A percentile compares a stretch with the other conserved stretches of the same genome.
Conservation (phyloP, 495 filamentous ascomycete species). For the Bacidia rubella region DNA sequence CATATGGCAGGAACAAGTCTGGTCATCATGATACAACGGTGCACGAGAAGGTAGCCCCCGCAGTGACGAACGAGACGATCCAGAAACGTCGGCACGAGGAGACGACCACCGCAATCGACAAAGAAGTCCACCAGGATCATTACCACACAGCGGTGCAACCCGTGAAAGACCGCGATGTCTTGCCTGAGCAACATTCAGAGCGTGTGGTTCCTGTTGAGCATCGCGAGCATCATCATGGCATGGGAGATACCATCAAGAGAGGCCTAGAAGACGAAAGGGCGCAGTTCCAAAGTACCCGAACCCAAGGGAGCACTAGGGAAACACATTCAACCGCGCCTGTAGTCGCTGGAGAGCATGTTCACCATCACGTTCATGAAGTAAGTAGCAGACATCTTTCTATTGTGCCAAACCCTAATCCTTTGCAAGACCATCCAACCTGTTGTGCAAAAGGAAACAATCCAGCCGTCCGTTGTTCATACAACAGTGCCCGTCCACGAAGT, state of each 20-base stretch:
- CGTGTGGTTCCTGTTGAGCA: constrained; percentile 39
- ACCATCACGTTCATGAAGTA: constrained; percentile 31
- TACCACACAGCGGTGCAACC: constrained; percentile 43
- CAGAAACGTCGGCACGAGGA: constrained; percentile 40
- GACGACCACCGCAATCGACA: constrained; percentile 42
- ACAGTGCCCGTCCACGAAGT: constrained; percentile 55
- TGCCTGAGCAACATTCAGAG: constrained; percentile 36
- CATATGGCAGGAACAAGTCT: constrained; percentile 27
- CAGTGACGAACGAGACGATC: constrained; percentile 43
- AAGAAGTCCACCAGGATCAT: constrained; percentile 49
- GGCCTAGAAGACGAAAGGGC: constrained; percentile 33
- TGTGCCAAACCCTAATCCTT: too few species aligned
- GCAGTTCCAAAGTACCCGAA: constrained; percentile 36
- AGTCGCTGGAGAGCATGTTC: constrained; percentile 47
- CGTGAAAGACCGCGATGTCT: constrained; percentile 30
- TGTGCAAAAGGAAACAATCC: constrained; percentile 50
- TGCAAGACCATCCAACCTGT: constrained; percentile 55
- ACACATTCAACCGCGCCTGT: constrained; percentile 31
- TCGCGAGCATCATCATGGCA: constrained; percentile 40
- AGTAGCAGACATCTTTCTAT: background rate
- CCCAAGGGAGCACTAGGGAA: constrained; percentile 32
- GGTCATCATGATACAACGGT: constrained; percentile 50
- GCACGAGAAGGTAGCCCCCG: constrained; percentile 45
- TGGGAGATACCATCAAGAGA: constrained; percentile 29
- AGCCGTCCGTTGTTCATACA: constrained; percentile 51